Percentiles rank a stretch among this genome's conserved stretches.
Evolutionary conservation across 495 filamentous ascomycete species (phyloP).

Genomic region (Trichoderma orchidacearum): DNA sequence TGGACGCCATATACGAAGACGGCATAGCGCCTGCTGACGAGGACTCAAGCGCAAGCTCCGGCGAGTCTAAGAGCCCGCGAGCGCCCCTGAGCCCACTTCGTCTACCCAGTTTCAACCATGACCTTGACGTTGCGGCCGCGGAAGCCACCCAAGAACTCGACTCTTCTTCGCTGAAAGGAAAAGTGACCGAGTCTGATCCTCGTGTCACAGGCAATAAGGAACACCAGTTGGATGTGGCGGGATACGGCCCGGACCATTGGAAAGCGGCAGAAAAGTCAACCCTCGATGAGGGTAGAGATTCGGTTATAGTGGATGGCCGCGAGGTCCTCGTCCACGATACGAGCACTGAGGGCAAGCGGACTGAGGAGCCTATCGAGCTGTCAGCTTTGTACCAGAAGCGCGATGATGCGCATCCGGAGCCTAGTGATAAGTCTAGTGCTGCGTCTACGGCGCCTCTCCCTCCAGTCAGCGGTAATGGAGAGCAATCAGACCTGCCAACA

Average conservation of each 20-base stretch:
- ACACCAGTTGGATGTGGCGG: conserved; percentile 64
- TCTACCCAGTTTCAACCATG: conserved; percentile 72
- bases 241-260: conserved; percentile 60
- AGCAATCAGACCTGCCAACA: conserved; percentile 40
- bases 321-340: conserved; percentile 53
- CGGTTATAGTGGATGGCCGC: conserved; percentile 41
- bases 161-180: conserved; percentile 10
- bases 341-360: conserved; percentile 46
- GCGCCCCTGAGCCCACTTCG: conserved; percentile 6
- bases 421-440: neutral
- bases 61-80: conserved; percentile 6
- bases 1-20: conserved; percentile 37
- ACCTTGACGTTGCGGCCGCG: conserved; percentile 59
- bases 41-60: conserved; percentile 1
- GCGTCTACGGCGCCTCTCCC: neutral
- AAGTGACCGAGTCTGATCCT: conserved; percentile 41
- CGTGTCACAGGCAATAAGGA: conserved; percentile 45
- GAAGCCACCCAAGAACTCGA: conserved; percentile 32
- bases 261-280: conserved; percentile 42
- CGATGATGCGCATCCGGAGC: neutral
- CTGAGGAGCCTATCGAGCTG: conserved; percentile 15
- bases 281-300: conserved; percentile 48
- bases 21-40: conserved; percentile 12
- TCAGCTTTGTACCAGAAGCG: no score
- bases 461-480: neutral